Conservation (phyloP, 352 stramenopile species). For the Phytopythium mirpurense region DNA sequence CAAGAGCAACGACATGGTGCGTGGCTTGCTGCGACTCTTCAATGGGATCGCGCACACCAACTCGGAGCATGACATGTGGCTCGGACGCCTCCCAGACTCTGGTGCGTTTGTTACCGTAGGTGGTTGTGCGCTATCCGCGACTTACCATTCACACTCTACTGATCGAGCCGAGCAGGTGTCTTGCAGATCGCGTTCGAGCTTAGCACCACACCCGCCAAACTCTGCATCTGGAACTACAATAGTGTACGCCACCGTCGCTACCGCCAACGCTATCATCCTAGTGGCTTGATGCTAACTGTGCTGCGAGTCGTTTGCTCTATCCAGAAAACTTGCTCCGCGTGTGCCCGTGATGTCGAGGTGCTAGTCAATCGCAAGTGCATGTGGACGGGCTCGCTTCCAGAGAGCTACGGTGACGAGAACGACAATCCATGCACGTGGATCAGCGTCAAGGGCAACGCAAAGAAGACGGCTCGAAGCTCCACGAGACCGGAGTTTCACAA, state of each 20-base stretch:
- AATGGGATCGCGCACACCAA: constrained; percentile 58
- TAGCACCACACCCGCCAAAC: constrained; percentile 32
- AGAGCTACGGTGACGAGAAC: constrained; percentile 64
- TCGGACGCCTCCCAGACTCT: constrained; percentile 52
- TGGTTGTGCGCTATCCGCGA: not conserved
- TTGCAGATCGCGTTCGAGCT: constrained; percentile 58
- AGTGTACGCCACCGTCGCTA: constrained; percentile 35
- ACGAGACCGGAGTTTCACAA: constrained; percentile 4
- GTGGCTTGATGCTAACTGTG: not conserved
- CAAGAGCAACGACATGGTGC: constrained; percentile 67
- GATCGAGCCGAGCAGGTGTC: constrained; percentile 16
- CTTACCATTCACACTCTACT: not conserved
- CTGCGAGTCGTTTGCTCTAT: too few species aligned
- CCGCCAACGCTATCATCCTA: not conserved
- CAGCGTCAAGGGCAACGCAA: constrained; percentile 25
- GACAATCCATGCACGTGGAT: constrained; percentile 71
- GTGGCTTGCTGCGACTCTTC: constrained; percentile 43
- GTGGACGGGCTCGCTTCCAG: constrained; percentile 70
- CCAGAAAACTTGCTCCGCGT: constrained; percentile 35
- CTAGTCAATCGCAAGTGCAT: constrained; percentile 51
- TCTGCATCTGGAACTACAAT: constrained; percentile 84
- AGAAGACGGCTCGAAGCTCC: constrained; percentile 30
- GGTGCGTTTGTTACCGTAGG: constrained; percentile 15
- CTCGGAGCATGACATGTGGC: constrained; percentile 74
- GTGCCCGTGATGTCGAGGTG: constrained; percentile 62